phyloP scores from a whole-genome alignment of 1,139 yeast species.

The Lodderomyces theae region DNA sequence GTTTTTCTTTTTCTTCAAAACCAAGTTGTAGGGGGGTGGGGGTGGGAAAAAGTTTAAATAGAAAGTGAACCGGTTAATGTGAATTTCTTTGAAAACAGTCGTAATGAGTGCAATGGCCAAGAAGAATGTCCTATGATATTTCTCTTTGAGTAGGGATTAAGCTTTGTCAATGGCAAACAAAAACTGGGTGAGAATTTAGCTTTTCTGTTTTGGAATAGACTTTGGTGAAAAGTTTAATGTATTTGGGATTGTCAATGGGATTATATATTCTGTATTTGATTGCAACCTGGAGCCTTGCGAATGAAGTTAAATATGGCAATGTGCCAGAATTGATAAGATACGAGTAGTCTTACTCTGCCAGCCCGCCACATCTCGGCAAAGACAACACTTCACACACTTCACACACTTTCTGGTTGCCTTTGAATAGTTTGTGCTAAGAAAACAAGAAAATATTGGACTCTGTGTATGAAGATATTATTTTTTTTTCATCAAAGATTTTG shows the following conservation, averaged over 20 bases:
- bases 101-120: neutral
- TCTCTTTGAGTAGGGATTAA: neutral
- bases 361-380: no score
- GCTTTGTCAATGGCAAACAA: neutral
- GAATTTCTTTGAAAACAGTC: neutral
- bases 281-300: neutral
- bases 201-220: neutral
- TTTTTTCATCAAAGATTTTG: no score
- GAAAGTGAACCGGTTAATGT: no score
- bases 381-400: no score
- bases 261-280: neutral
- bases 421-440: no score
- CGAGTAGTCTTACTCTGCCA: no score
- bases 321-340: no score
- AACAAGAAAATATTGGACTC: no score
- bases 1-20: neutral
- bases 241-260: neutral
- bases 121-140: neutral
- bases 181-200: neutral
- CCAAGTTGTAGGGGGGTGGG: conserved; percentile 2
- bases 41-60: neutral
- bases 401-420: no score
- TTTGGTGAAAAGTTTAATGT: neutral
- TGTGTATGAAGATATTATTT: no score
- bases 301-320: no score